Evolutionary conservation across 2,329 filamentous ascomycete genomes (phyloP).

Genomic region (Karstenula rhodostoma): DNA sequence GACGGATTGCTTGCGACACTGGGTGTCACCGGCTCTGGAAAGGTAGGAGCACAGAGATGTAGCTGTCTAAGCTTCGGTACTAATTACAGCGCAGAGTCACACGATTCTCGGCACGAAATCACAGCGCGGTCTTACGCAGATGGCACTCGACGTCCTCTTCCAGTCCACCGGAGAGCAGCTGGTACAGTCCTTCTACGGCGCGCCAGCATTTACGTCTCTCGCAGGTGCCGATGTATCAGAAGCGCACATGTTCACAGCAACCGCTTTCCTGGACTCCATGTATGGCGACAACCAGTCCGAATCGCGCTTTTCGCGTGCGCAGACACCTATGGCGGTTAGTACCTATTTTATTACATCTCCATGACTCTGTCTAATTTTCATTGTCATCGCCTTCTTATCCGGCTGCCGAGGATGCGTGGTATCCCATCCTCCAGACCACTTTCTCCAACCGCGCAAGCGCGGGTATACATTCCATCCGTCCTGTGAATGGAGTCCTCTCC

Average conservation of each 20-base stretch:
- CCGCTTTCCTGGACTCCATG: conserved; percentile 79
- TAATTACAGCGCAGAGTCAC: conserved; percentile 72
- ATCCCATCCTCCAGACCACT: conserved; percentile 29
- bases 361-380: conserved; percentile 22
- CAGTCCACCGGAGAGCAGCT: conserved; percentile 78
- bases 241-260: conserved; percentile 76
- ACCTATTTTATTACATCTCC: conserved; percentile 14
- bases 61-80: background rate
- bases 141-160: conserved; percentile 89
- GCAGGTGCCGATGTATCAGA: conserved; percentile 82
- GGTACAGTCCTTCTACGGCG: conserved; percentile 64
- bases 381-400: conserved; percentile 23
- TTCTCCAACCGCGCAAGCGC: conserved; percentile 30
- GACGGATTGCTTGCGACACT: conserved; percentile 91
- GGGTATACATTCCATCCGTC: conserved; percentile 45
- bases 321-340: conserved; percentile 58
- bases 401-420: conserved; percentile 27
- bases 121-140: conserved; percentile 89
- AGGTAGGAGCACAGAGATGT: conserved; percentile 63
- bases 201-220: conserved; percentile 75
- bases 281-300: conserved; percentile 73
- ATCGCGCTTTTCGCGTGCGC: conserved; percentile 53
- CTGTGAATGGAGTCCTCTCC: conserved; percentile 32
- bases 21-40: conserved; percentile 94
- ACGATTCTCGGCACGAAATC: conserved; percentile 90